These are phyloP conservation scores for Haplosporangium gracile DNA, from an alignment of 192 early-diverging fungal species.

Conservation along the genomic window DNA sequence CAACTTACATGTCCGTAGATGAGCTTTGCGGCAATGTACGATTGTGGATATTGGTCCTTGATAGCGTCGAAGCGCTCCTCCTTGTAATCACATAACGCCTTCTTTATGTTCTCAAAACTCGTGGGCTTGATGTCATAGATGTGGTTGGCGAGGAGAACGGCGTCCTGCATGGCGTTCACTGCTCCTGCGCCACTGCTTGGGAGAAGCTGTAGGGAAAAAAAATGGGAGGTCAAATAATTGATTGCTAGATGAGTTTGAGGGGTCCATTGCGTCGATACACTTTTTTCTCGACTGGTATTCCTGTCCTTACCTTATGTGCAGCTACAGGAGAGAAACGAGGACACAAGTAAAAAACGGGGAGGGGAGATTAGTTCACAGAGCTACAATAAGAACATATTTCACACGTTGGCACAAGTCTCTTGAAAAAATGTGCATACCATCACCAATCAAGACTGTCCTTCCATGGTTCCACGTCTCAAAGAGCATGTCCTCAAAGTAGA, in stretches of 20 bases:
- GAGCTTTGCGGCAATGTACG: too few relatives aligned
- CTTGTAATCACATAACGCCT: neutral
- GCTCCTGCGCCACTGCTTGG: slow-evolving; percentile 8
- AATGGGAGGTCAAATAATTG: neutral
- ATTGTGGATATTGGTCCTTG: too few relatives aligned
- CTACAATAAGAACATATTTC: too few relatives aligned
- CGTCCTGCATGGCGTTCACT: slow-evolving; percentile 6
- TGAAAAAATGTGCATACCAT: neutral
- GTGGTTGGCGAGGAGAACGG: slow-evolving; percentile 6
- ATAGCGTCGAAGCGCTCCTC: neutral
- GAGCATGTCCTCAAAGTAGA: slow-evolving; percentile 12
- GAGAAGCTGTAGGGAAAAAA: neutral
- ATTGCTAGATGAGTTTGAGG: neutral
- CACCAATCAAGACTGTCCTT: neutral
- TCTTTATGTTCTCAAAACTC: neutral
- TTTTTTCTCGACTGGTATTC: too few relatives aligned
- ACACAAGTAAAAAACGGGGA: too few relatives aligned
- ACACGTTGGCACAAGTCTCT: too few relatives aligned
- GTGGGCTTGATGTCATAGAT: neutral
- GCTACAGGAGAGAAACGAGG: neutral
- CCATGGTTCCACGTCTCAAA: slow-evolving; percentile 13
- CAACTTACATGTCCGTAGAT: too few relatives aligned
- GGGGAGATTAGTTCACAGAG: too few relatives aligned
- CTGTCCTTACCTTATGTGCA: slow-evolving; percentile 7
- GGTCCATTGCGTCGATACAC: too few relatives aligned